phyloP scores from a whole-genome alignment of 2,329 filamentous ascomycete species.

The Apiospora marii region DNA sequence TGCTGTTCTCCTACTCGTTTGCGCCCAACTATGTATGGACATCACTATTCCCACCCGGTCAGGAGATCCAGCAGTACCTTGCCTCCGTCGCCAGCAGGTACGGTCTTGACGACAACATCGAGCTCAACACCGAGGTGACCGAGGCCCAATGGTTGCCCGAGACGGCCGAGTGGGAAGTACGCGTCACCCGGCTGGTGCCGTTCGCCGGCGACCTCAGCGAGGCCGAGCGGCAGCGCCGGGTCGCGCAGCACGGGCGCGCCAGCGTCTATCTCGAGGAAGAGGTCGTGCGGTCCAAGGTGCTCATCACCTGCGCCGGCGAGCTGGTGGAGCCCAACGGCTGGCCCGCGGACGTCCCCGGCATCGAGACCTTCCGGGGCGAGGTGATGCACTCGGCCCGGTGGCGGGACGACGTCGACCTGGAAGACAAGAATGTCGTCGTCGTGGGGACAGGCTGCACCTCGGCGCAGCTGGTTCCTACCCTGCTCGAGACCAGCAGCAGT shows the following conservation, averaged over 20 bases:
- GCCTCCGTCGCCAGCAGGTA: not conserved
- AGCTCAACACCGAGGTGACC: not conserved
- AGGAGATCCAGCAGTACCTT: not conserved
- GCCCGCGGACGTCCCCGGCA: slow-evolving; percentile 42
- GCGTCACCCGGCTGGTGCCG: not conserved
- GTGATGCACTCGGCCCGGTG: slow-evolving; percentile 45
- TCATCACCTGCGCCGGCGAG: slow-evolving; percentile 47
- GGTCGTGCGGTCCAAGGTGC: slow-evolving; percentile 40
- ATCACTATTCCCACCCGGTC: not conserved
- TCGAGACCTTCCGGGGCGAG: slow-evolving; percentile 40
- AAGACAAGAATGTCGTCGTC: slow-evolving; percentile 42
- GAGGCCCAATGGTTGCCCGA: not conserved
- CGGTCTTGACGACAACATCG: not conserved
- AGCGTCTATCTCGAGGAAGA: slow-evolving; percentile 45
- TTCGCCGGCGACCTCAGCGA: not conserved
- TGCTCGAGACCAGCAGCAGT: slow-evolving; percentile 36
- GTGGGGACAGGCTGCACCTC: slow-evolving; percentile 48
- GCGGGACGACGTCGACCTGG: slow-evolving; percentile 35
- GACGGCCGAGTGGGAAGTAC: not conserved
- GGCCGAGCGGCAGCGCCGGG: not conserved
- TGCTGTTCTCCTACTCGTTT: slow-evolving; percentile 59
- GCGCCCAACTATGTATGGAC: not conserved
- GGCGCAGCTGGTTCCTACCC: slow-evolving; percentile 45
- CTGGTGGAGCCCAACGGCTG: slow-evolving; percentile 43
- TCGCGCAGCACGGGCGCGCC: slow-evolving; percentile 49